A percentile compares a stretch with the other conserved stretches of the same genome.
Evolutionary conservation across 2,329 filamentous ascomycete genomes (phyloP).

Genomic region (Saccharata proteae): DNA sequence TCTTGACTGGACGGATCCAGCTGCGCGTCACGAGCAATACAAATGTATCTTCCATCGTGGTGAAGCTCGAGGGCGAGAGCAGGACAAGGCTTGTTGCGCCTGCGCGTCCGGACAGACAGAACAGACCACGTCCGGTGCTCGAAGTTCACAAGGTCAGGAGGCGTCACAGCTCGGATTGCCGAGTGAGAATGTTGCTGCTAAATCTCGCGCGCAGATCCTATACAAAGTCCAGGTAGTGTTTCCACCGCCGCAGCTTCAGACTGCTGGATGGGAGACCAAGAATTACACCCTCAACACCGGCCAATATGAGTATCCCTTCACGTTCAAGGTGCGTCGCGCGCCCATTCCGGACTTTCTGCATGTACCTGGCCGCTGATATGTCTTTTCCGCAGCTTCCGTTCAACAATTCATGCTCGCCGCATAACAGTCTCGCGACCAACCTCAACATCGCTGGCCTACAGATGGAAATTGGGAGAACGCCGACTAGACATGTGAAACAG

Average conservation of each 20-base stretch:
- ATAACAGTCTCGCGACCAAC: conserved; percentile 26
- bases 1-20: conserved; percentile 47
- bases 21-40: conserved; percentile 32
- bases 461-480: conserved; percentile 33
- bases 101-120: conserved; percentile 14
- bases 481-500: conserved; percentile 59
- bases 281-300: conserved; percentile 54
- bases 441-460: conserved; percentile 31
- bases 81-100: conserved; percentile 51
- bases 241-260: conserved; percentile 38
- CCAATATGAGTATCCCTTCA: conserved; percentile 64
- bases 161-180: not conserved
- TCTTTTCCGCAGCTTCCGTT: conserved; percentile 37
- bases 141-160: conserved; percentile 38
- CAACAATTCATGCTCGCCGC: conserved; percentile 57
- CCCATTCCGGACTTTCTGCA: not conserved
- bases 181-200: not conserved
- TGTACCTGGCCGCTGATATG: not conserved
- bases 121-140: conserved; percentile 32
- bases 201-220: conserved; percentile 44
- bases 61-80: conserved; percentile 75
- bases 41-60: conserved; percentile 47
- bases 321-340: conserved; percentile 52
- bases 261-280: conserved; percentile 26
- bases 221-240: conserved; percentile 66